Conservation (phyloP, 2,329 filamentous ascomycete species). For the Stagonosporopsis chrysanthemi region DNA sequence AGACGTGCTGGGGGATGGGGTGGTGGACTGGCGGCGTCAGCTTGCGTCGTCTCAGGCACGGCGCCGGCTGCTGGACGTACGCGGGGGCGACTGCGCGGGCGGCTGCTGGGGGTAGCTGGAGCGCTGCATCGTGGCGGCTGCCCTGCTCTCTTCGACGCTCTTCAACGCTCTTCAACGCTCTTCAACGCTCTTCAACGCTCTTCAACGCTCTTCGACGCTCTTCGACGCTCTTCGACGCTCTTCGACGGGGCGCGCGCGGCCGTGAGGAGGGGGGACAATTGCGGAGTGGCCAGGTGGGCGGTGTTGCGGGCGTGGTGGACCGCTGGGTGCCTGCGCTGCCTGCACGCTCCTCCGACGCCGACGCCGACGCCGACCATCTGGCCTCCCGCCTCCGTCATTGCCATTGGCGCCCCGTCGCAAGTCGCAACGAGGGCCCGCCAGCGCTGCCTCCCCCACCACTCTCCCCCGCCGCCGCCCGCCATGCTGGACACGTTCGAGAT, state of each 20-base stretch:
- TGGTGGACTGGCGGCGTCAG: constrained; percentile 66
- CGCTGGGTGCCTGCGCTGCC: not conserved
- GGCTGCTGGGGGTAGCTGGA: constrained; percentile 76
- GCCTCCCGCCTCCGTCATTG: no score
- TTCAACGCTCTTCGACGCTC: no score
- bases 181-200: no score
- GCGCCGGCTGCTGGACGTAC: constrained; percentile 50
- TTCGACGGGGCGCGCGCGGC: no score
- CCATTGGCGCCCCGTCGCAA: not conserved
- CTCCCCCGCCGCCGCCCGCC: constrained; percentile 12
- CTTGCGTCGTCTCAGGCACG: no score
- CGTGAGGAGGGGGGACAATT: constrained; percentile 5
- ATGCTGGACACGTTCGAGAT: constrained; percentile 99
- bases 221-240: no score
- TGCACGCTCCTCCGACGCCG: not conserved
- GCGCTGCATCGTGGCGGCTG: constrained; percentile 81
- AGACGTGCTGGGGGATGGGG: constrained; percentile 97
- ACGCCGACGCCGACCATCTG: constrained; percentile 23
- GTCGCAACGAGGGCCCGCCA: constrained; percentile 10
- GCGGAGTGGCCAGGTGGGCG: not conserved
- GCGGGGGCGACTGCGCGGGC: constrained; percentile 80
- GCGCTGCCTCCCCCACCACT: constrained; percentile 11
- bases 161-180: no score
- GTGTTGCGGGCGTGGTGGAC: not conserved
- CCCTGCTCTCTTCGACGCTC: no score